A percentile compares a stretch with the other conserved stretches of the same genome.
phyloP scores from a whole-genome alignment of 495 filamentous ascomycete species.

The Tuber calosporum region DNA sequence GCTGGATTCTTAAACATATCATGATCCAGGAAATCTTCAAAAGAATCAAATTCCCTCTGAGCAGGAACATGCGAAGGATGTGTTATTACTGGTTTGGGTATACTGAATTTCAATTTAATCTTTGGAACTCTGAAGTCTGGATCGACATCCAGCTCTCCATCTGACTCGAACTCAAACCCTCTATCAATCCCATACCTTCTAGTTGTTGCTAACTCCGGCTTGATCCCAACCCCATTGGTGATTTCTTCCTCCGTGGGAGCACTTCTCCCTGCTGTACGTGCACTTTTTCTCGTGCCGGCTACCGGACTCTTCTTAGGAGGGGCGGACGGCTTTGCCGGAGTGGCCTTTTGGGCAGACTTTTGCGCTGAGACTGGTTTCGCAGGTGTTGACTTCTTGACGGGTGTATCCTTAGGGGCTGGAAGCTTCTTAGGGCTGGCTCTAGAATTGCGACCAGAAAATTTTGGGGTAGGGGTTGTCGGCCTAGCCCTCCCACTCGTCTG shows the following conservation, averaged over 20 bases:
- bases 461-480: conserved; percentile 33
- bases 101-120: conserved; percentile 38
- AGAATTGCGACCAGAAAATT: conserved; percentile 28
- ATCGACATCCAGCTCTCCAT: conserved; percentile 36
- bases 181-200: conserved; percentile 6
- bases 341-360: conserved; percentile 25
- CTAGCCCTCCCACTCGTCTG: conserved; percentile 37
- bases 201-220: conserved; percentile 13
- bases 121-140: conserved; percentile 34
- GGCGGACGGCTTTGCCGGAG: conserved; percentile 23
- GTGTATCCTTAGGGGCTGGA: conserved; percentile 35
- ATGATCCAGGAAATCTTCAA: conserved; percentile 50
- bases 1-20: conserved; percentile 49
- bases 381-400: conserved; percentile 35
- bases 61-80: conserved; percentile 50
- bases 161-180: conserved; percentile 36
- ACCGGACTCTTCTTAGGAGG: conserved; percentile 35
- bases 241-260: conserved; percentile 14
- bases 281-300: conserved; percentile 38
- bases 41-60: conserved; percentile 47
- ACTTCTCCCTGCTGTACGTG: conserved; percentile 33
- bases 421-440: conserved; percentile 41
- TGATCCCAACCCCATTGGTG: neutral
- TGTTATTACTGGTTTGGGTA: conserved; percentile 45
- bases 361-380: conserved; percentile 16